Conservation (phyloP, 176 grass and related monocot genomes). For the Triticum urartu region DNA sequence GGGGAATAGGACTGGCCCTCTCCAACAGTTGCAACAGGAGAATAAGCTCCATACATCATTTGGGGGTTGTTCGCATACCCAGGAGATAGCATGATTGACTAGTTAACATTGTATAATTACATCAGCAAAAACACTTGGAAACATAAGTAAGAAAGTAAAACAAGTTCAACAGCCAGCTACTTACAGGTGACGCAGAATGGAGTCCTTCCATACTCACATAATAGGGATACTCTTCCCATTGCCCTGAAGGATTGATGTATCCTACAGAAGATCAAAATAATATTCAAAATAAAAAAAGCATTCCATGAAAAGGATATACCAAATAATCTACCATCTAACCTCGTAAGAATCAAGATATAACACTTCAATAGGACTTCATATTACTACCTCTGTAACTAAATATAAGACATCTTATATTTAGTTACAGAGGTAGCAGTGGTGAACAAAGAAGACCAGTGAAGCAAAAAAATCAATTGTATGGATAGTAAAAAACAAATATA, state of each 20-base stretch:
- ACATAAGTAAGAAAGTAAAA: slow-evolving; percentile 13
- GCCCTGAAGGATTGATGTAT: slow-evolving; percentile 51
- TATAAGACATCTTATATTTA: no score
- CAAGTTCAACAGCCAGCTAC: slow-evolving; percentile 6
- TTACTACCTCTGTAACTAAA: not conserved
- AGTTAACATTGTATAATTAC: slow-evolving; percentile 65
- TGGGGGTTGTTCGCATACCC: slow-evolving; percentile 70
- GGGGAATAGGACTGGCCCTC: slow-evolving; percentile 62
- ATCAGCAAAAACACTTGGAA: slow-evolving; percentile 30
- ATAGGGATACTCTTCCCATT: slow-evolving; percentile 73
- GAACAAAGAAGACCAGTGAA: slow-evolving; percentile 14
- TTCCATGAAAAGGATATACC: not conserved
- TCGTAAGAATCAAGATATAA: not conserved
- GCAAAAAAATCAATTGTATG: not conserved
- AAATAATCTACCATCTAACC: not conserved
- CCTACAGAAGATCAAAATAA: slow-evolving; percentile 34
- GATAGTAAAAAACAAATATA: slow-evolving; percentile 24
- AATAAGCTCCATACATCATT: slow-evolving; percentile 76
- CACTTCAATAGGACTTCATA: not conserved
- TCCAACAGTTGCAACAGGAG: slow-evolving; percentile 56
- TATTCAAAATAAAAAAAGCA: slow-evolving; percentile 19
- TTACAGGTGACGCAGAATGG: slow-evolving; percentile 65
- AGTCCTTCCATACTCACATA: slow-evolving; percentile 71
- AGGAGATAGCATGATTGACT: slow-evolving; percentile 57
- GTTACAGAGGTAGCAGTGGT: not conserved